Evolutionary conservation across 176 grass and related monocot species (phyloP).

Genomic region (Oryza longistaminata): DNA sequence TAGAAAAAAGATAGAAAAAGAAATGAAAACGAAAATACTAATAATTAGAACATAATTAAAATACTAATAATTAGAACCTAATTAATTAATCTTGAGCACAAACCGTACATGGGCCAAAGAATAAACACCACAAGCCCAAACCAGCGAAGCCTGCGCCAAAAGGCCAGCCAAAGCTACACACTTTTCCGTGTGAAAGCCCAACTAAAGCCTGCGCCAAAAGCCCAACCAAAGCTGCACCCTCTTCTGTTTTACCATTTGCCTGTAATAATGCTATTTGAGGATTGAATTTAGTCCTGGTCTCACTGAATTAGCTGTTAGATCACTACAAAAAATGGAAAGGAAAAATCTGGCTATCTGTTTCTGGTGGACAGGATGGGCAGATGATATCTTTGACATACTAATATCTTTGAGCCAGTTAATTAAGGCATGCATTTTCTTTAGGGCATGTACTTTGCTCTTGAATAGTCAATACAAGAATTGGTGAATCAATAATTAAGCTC

Average conservation of each 20-base stretch:
- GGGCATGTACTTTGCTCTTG: not conserved
- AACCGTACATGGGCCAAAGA: no score
- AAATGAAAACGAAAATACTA: no score
- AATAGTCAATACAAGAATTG: slow-evolving; percentile 14
- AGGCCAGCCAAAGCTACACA: not conserved
- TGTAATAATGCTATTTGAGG: not conserved
- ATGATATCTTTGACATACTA: not conserved
- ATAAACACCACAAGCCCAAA: not conserved
- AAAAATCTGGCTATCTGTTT: not conserved
- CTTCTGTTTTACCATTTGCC: not conserved
- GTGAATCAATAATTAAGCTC: slow-evolving; percentile 1
- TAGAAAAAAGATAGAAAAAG: no score
- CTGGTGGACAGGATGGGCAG: not conserved
- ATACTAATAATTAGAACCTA: no score
- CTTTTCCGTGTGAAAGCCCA: no score
- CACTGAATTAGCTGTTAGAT: not conserved
- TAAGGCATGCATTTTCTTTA: not conserved
- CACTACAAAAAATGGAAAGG: not conserved
- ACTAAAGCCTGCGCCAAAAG: not conserved
- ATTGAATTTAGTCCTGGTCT: no score
- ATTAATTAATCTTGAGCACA: not conserved
- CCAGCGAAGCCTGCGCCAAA: not conserved
- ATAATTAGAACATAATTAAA: no score
- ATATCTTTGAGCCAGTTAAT: not conserved
- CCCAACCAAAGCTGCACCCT: not conserved